Conservation (phyloP, 495 filamentous ascomycete species). For the Saxispiralis lemnorum region DNA sequence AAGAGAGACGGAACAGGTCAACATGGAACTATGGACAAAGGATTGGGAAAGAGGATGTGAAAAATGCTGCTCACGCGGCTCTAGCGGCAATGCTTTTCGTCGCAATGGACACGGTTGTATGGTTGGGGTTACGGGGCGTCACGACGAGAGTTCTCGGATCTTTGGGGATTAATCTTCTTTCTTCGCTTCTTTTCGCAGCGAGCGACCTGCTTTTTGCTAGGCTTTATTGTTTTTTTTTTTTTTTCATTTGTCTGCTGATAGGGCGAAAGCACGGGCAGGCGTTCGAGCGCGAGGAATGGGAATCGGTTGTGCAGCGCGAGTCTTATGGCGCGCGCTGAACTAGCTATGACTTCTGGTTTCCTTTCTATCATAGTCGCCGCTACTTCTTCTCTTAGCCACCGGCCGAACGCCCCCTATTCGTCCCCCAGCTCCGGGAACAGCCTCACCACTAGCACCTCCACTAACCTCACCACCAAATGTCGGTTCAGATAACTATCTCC, state of each 20-base stretch:
- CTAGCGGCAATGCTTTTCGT: neutral
- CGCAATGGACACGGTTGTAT: neutral
- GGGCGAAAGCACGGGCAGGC: no score
- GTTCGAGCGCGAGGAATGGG: no score
- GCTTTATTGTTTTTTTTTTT: no score
- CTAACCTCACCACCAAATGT: conserved; percentile 59
- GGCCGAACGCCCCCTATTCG: conserved; percentile 46
- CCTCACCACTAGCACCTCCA: conserved; percentile 62
- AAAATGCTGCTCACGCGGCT: conserved; percentile 6
- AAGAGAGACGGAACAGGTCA: neutral
- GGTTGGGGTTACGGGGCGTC: neutral
- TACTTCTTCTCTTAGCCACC: no score
- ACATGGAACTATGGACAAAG: neutral
- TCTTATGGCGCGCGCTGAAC: conserved; percentile 31
- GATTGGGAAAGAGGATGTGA: neutral
- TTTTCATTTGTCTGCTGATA: no score
- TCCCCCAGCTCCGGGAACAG: conserved; percentile 73
- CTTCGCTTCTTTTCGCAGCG: no score
- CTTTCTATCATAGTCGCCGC: no score
- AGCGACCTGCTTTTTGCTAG: no score
- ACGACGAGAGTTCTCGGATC: no score
- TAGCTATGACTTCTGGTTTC: conserved; percentile 31
- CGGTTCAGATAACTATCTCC: conserved; percentile 75
- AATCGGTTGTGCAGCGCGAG: neutral
- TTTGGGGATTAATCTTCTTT: neutral